These are phyloP conservation scores for Blastomyces gilchristii DNA, from an alignment of 2,329 filamentous ascomycete species.

Conservation along the genomic window DNA sequence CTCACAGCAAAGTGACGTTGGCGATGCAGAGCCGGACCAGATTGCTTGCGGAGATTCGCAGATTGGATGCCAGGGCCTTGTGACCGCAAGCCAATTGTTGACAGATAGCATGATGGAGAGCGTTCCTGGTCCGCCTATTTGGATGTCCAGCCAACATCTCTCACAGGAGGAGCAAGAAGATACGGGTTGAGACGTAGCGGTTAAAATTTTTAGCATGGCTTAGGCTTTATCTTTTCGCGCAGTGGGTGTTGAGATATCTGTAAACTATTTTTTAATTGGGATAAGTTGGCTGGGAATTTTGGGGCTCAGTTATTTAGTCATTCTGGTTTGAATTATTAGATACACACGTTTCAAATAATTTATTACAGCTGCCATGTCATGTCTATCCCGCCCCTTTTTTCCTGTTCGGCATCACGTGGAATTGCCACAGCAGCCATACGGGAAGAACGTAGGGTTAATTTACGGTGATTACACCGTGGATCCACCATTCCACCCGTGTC, in stretches of 20 bases:
- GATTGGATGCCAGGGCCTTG: constrained; percentile 14
- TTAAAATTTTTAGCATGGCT: neutral
- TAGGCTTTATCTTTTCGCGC: neutral
- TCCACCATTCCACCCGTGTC: too few relatives aligned
- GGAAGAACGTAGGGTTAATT: too few relatives aligned
- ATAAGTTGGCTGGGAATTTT: neutral
- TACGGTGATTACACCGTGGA: too few relatives aligned
- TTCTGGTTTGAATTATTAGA: neutral
- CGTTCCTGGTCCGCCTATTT: constrained; percentile 31
- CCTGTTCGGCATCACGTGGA: neutral
- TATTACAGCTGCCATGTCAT: neutral
- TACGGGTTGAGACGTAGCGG: neutral
- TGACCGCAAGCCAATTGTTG: constrained; percentile 30
- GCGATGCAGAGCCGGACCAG: constrained; percentile 11
- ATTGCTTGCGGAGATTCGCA: constrained; percentile 4
- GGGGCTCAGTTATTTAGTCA: neutral
- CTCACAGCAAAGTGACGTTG: constrained; percentile 24
- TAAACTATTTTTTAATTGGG: neutral
- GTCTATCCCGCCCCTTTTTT: too few relatives aligned
- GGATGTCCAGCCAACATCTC: constrained; percentile 31
- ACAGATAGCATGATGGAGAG: constrained; percentile 38
- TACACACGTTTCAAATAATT: neutral
- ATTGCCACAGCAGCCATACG: neutral
- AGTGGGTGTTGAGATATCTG: neutral
- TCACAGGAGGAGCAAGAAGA: constrained; percentile 20